A percentile compares a stretch with the other conserved stretches of the same genome.
Conservation (phyloP, 306 rosid genomes). For the Quercus berberidifolia region DNA sequence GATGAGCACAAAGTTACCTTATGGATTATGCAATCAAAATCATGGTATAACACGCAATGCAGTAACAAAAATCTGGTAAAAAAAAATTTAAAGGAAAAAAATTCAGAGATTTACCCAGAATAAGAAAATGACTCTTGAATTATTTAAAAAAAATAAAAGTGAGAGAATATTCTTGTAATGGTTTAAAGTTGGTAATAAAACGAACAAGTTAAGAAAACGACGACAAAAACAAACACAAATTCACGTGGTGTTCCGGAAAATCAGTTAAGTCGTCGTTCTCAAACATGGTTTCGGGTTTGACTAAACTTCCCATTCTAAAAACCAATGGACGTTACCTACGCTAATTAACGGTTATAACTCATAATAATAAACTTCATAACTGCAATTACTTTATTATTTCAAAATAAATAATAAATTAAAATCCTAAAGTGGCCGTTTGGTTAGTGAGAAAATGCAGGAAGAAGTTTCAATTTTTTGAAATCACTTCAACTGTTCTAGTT, state of each 20-base stretch:
- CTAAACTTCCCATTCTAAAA: not conserved
- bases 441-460: slow-evolving; percentile 19
- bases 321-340: not conserved
- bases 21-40: too few species aligned
- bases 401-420: not conserved
- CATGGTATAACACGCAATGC: too few species aligned
- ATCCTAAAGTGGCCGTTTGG: not conserved
- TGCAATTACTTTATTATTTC: too few species aligned
- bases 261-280: not conserved
- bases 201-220: slow-evolving; percentile 4
- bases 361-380: not conserved
- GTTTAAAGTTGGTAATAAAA: not conserved
- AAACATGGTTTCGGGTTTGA: not conserved
- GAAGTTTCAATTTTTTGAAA: too few species aligned
- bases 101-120: not conserved
- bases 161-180: slow-evolving; percentile 11
- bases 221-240: not conserved
- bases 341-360: slow-evolving; percentile 3
- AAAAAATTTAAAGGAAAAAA: too few species aligned
- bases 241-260: not conserved
- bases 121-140: not conserved
- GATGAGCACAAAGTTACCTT: too few species aligned
- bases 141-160: not conserved
- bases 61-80: too few species aligned
- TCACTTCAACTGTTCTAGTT: too few species aligned